Base-by-base conservation (phyloP, 1,284 basidiomycete genomes). In the Termitomyces sp. region DNA sequence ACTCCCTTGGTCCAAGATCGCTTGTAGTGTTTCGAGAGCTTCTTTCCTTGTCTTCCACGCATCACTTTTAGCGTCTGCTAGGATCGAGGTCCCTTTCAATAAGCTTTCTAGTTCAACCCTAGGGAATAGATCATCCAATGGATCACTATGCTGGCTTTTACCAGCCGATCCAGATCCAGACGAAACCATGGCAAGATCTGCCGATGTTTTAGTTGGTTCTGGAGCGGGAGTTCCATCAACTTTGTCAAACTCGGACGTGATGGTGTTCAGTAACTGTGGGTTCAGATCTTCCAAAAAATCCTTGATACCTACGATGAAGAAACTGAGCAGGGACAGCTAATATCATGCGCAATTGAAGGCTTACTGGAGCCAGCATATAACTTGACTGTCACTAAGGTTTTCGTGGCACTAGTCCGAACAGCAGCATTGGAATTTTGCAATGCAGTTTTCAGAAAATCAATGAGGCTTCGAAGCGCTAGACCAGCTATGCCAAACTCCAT, bases 11-110 rank as follows among this genome's bases (percentile, higher is more conserved):
- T 97, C 93, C 38, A 99, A 72, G 49, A 94, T 81, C 0, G 81
- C 83, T 61, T 91, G 89, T 13, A 99, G 71, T 1, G 79, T 76
- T 66, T 99, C 97, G 51, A 99, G 77, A 1, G 91, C 94, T 65
- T 97, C 97, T 69, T 99, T 99, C 72, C 96, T 89, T 5, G 84
- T 86, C 73, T 99, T 99, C 97, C 97, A 99, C 0, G 92, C 86
- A 61, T 98, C 97, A 60, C 84, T 93, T 71, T 91, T 91, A 9
- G 86, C 79, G 62, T 93, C 91, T 1, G 83, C 75, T 26, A 95
- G 71, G 44, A 98, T 88, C 1, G 84, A 83, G 0, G 92, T 91
- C n/a, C 87, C 84, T 55, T 89, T 87, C 35, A 99, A 74, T 21
- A 99, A 71, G 53, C 83, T 79, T 62, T 99, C 96, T 44, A 99